Base-by-base conservation (phyloP, 371 early-diverging fungal genomes). In the Mucor indicus region DNA sequence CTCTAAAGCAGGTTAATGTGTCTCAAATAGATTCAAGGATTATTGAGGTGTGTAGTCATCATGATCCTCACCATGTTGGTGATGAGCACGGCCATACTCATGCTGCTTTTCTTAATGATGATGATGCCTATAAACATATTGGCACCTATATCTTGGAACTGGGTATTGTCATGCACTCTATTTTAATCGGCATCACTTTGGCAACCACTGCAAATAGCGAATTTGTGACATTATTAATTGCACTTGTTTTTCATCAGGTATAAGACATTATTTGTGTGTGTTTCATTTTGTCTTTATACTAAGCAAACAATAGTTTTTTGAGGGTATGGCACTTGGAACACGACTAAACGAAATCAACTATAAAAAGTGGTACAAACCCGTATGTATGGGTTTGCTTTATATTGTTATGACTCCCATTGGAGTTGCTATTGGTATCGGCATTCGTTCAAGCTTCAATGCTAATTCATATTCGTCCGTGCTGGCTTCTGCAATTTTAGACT, bases 221-320 rank as follows among this genome's bases (percentile, higher is more conserved):
- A 15, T 91, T 90, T 64, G 65, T 58, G 7, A 74, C 87, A 8
- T 80, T 94, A 11, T 58, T 90, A 12, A 71, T 89, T 38, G 95
- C 95, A 7, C 69, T 94, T 10, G 73, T 77, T n/a, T 92, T 93
- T 68, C 96, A 95, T 66, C 95, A 95, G 72, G 77, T 77, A 77
- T 15, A 15, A 33, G n/a, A 45, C 10, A 27, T 7, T 7, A 11
- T n/a, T n/a, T n/a, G n/a, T n/a, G n/a, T n/a, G n/a, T n/a, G n/a
- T n/a, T n/a, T n/a, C n/a, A n/a, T n/a, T n/a, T n/a, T n/a, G n/a
- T n/a, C n/a, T n/a, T 27, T 27, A 27, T 7, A 27, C 11, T 27
- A 27, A 27, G 11, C 29, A 27, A 27, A 27, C 5, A 27, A 27
- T 33, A 33, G 35, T 65, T 90, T 64, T 91, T 92, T 62, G 95